A percentile compares a stretch with the other conserved stretches of the same genome.
Conservation (phyloP, 2,329 filamentous ascomycete genomes). For the Ceratocystis cacaofunesta region DNA sequence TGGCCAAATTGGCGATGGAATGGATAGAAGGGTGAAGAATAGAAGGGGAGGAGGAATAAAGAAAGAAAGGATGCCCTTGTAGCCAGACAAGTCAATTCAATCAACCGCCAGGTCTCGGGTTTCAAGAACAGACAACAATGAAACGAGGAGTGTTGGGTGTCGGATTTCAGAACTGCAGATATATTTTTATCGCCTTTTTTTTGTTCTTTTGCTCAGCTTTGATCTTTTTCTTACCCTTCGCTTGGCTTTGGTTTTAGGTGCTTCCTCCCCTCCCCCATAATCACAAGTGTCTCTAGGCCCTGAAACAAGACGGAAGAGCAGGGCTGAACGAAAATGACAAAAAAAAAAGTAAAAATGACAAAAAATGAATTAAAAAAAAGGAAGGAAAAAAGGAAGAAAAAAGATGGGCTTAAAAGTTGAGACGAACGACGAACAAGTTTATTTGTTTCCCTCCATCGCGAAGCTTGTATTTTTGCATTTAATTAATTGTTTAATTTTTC, state of each 20-base stretch:
- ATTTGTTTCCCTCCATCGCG: background rate
- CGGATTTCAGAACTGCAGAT: background rate
- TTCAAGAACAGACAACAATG: background rate
- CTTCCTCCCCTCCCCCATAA: background rate
- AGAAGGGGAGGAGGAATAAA: background rate
- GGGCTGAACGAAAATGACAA: background rate
- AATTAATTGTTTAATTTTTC: background rate
- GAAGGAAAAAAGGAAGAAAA: background rate
- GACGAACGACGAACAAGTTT: background rate
- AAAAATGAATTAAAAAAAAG: background rate
- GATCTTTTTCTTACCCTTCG: background rate
- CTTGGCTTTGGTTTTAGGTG: background rate
- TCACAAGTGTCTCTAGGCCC: background rate
- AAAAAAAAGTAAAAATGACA: background rate
- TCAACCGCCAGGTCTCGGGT: background rate
- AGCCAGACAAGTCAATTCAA: background rate
- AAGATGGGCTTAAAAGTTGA: background rate
- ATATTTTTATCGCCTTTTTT: background rate
- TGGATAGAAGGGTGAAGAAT: background rate
- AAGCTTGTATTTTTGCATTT: slow-evolving; percentile 5
- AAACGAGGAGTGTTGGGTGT: background rate
- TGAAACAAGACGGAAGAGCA: background rate
- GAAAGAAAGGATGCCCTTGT: background rate
- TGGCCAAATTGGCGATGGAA: too few species aligned
- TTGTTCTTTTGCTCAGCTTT: background rate